phyloP scores from a whole-genome alignment of 495 filamentous ascomycete genomes.

The Aspergillus kassunensis region DNA sequence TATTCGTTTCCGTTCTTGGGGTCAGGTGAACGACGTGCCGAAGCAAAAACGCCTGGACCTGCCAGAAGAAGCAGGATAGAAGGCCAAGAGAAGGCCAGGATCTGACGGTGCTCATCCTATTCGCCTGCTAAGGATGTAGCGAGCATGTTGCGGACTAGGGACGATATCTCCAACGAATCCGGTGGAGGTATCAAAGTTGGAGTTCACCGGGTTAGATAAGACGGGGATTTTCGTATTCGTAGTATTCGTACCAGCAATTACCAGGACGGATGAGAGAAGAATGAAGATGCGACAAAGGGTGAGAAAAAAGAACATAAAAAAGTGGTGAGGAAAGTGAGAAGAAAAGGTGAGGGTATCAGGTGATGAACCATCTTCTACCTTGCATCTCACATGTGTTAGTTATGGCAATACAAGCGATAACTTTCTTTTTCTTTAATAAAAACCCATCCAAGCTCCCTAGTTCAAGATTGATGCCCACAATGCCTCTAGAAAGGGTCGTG shows the following conservation, averaged over 20 bases:
- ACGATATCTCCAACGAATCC: constrained; percentile 16
- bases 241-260: not conserved
- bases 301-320: not conserved
- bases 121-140: not conserved
- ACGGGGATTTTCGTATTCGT: not conserved
- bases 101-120: not conserved
- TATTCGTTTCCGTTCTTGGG: not conserved
- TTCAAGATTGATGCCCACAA: too few species aligned
- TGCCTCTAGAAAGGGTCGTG: too few species aligned
- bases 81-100: not conserved
- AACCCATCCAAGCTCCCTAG: too few species aligned
- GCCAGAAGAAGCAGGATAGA: constrained; percentile 7
- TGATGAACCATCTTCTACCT: too few species aligned
- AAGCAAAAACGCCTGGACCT: constrained; percentile 3
- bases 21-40: not conserved
- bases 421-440: too few species aligned
- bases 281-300: not conserved
- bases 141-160: not conserved
- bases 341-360: too few species aligned
- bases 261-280: not conserved
- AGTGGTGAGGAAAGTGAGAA: too few species aligned
- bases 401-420: too few species aligned
- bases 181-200: not conserved
- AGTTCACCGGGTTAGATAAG: constrained; percentile 12
- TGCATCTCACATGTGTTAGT: too few species aligned